Evolutionary conservation across 306 rosid species (phyloP).

Genomic region (Ormosia semicastrata): DNA sequence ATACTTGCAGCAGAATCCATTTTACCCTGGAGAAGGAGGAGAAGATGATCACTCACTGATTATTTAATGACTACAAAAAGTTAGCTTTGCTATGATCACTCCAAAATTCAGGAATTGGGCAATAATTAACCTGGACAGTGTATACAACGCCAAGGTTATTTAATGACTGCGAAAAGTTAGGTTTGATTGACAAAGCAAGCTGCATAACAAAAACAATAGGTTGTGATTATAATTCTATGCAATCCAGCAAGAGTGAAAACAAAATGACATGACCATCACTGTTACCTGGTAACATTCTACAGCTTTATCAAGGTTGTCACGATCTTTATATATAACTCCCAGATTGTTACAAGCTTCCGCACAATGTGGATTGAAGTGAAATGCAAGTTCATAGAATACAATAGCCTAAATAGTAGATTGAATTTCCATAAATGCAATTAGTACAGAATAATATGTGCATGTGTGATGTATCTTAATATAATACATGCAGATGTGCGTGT

Average conservation of each 20-base stretch:
- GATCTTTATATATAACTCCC: constrained; percentile 97
- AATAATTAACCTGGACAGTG: constrained; percentile 85
- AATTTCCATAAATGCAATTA: constrained; percentile 21
- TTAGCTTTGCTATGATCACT: neutral
- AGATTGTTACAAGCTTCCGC: constrained; percentile 98
- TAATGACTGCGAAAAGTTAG: constrained; percentile 94
- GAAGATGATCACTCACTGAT: constrained; percentile 27
- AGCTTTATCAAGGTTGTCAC: constrained; percentile 98
- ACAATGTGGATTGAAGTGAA: constrained; percentile 96
- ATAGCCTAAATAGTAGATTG: constrained; percentile 66
- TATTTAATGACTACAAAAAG: neutral
- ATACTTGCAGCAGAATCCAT: constrained; percentile 98
- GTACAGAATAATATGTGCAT: neutral
- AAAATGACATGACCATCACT: constrained; percentile 14
- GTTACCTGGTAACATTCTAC: constrained; percentile 95
- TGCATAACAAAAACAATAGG: constrained; percentile 37
- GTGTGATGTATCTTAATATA: neutral
- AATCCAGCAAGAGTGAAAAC: constrained; percentile 20
- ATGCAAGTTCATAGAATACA: constrained; percentile 96
- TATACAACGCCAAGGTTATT: constrained; percentile 98
- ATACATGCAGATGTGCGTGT: neutral
- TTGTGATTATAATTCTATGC: constrained; percentile 8
- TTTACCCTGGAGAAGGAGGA: constrained; percentile 74
- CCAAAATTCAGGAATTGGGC: constrained; percentile 17
- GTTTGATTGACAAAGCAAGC: constrained; percentile 92